Evolutionary conservation across 2,329 filamentous ascomycete species (phyloP).

Genomic region (Apiospora arundinis): DNA sequence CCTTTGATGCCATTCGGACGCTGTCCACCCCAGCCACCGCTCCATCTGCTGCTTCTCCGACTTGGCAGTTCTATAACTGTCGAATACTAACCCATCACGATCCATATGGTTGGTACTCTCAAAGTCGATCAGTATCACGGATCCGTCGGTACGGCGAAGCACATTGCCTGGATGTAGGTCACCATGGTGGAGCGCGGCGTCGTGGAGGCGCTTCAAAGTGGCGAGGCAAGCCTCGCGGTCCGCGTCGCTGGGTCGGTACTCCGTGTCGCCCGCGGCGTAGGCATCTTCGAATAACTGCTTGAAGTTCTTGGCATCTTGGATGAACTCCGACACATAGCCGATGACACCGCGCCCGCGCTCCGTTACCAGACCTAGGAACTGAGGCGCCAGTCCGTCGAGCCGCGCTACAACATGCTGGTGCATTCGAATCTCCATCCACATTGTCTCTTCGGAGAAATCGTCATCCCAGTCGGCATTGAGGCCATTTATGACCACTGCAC

Average conservation of each 20-base stretch:
- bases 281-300: neutral
- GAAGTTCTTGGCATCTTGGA: slow-evolving; percentile 6
- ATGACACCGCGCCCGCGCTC: slow-evolving; percentile 23
- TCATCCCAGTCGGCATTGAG: neutral
- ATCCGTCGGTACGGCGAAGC: slow-evolving; percentile 1
- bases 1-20: neutral
- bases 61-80: neutral
- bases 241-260: neutral
- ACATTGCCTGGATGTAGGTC: neutral
- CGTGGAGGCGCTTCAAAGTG: neutral
- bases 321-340: slow-evolving; percentile 15
- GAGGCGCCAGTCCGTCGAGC: neutral
- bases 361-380: slow-evolving; percentile 13
- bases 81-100: neutral
- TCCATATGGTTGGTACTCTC: neutral
- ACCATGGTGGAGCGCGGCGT: neutral
- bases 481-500: too few relatives aligned
- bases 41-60: neutral
- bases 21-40: neutral
- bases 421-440: slow-evolving; percentile 1
- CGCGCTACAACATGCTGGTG: neutral
- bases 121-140: slow-evolving; percentile 12
- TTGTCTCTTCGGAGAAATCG: neutral
- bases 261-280: neutral
- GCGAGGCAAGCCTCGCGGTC: neutral